phyloP scores from a whole-genome alignment of 2,329 filamentous ascomycete species.

The Aspergillus hiratsukae region DNA sequence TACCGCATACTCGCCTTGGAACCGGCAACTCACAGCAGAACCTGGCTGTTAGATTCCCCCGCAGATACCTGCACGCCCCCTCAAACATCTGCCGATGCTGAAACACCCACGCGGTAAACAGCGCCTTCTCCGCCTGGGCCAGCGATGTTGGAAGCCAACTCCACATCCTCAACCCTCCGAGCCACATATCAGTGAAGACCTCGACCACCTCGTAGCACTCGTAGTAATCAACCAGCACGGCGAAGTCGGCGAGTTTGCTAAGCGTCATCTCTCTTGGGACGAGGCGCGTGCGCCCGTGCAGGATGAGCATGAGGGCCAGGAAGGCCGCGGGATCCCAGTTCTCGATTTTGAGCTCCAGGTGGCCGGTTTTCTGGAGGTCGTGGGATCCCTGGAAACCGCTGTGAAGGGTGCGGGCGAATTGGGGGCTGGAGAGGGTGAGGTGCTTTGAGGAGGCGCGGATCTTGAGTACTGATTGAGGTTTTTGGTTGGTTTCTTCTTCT shows the following conservation, averaged over 20 bases:
- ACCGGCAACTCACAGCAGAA: background rate
- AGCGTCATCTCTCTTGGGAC: conserved; percentile 3
- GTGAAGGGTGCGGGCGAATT: conserved; percentile 1
- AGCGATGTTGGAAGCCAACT: too few relatives aligned
- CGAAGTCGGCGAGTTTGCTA: conserved; percentile 5
- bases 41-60: background rate
- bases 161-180: background rate
- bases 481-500: background rate
- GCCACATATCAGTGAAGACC: conserved; percentile 14
- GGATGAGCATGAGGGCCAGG: conserved; percentile 16
- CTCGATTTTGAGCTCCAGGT: conserved; percentile 1
- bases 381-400: background rate
- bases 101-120: conserved; percentile 6
- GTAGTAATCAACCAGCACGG: conserved; percentile 19
- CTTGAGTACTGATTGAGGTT: background rate
- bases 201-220: conserved; percentile 14
- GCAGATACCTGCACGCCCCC: background rate
- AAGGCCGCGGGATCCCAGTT: conserved; percentile 16
- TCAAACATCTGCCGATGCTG: background rate
- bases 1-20: background rate
- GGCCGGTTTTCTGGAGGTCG: background rate
- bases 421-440: background rate
- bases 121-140: background rate
- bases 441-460: conserved; percentile 5
- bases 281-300: conserved; percentile 14